Evolutionary conservation across 208 protist genomes (phyloP).

Genomic region (Trypanosoma boissoni): DNA sequence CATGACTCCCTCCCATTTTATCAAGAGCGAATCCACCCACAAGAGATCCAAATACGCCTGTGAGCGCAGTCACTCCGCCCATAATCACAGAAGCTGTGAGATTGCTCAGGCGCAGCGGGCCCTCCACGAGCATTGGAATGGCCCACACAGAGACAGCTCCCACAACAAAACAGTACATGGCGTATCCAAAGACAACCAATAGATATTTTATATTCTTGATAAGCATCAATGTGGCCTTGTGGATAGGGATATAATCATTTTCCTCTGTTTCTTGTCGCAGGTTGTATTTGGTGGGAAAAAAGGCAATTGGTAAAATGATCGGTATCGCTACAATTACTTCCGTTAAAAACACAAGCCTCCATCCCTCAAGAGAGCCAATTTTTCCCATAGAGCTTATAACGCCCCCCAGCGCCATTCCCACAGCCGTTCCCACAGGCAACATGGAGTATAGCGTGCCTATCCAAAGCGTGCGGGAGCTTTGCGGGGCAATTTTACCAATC

Average conservation of each 20-base stretch:
- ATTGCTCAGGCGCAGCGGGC: constrained; percentile 46
- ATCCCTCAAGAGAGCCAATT: constrained; percentile 28
- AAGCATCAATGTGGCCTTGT: constrained; percentile 33
- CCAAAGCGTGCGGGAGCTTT: constrained; percentile 55
- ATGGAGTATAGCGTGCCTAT: constrained; percentile 85
- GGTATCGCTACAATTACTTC: constrained; percentile 52
- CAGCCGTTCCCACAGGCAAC: constrained; percentile 78
- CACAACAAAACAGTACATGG: constrained; percentile 85
- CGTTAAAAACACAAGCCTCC: constrained; percentile 50
- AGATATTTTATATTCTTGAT: constrained; percentile 59
- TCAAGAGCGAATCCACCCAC: constrained; percentile 65
- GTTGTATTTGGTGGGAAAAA: constrained; percentile 42
- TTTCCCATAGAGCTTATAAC: constrained; percentile 30
- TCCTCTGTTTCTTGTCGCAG: constrained; percentile 10
- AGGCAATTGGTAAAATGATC: constrained; percentile 32
- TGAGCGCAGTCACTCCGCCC: constrained; percentile 53
- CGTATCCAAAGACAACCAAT: constrained; percentile 67
- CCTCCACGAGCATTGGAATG: constrained; percentile 70
- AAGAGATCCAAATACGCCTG: constrained; percentile 68
- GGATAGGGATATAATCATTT: constrained; percentile 24
- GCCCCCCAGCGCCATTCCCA: constrained; percentile 70
- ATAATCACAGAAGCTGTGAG: constrained; percentile 42
- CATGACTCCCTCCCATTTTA: constrained; percentile 54
- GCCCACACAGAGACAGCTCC: constrained; percentile 80
- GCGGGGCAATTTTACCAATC: constrained; percentile 79